Evolutionary conservation across 148 eudicot genomes (phyloP), one percentile per base, ranked within the genome.

Genomic region (Vaccinium vitisidaea): DNA sequence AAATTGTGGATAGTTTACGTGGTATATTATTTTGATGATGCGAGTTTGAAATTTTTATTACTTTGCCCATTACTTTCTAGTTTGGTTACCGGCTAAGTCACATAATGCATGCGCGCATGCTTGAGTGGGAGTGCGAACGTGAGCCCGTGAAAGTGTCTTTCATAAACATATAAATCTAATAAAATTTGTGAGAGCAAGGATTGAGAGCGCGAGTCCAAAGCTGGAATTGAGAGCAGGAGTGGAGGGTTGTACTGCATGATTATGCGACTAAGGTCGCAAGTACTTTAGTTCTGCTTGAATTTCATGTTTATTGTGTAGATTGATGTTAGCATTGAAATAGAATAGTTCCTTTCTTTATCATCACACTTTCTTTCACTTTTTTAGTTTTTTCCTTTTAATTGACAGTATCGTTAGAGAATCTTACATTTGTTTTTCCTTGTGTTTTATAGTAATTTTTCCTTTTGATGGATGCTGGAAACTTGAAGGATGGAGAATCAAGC

Each of bases 381-480:
- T 1, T 5, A 19, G 1, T 1, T 18, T 3, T 8, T 19, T 54
- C 39, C 43, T 27, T 16, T 23, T 18, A 1, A 55, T 18, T 30
- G 65, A 27, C 23, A 43, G n/a, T 63, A 67, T 19, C 27, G 30
- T 67, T 82, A 15, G 58, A 27, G 27, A 50, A 71, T 71, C 49
- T 82, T 19, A 52, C 46, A 25, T 65, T 11, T 61, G 43, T 86
- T 65, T 82, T 50, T 63, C 59, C 61, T 52, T 69, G 23, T 32
- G 30, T 43, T 43, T 82, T 23, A 32, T 70, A 69, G 84, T 73
- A 74, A 27, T 80, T 80, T n/a, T n/a, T 74, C 75, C 76, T 71
- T 65, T 83, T 61, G 43, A 92, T 93, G 93, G 92, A 90, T 80
- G 85, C 75, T 67, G 88, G 80, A 81, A 87, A 85, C 79, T 81